A percentile compares a stretch with the other conserved stretches of the same genome.
phyloP scores from a whole-genome alignment of 1,284 basidiomycete species.

The Cutaneotrichosporon sp. region DNA sequence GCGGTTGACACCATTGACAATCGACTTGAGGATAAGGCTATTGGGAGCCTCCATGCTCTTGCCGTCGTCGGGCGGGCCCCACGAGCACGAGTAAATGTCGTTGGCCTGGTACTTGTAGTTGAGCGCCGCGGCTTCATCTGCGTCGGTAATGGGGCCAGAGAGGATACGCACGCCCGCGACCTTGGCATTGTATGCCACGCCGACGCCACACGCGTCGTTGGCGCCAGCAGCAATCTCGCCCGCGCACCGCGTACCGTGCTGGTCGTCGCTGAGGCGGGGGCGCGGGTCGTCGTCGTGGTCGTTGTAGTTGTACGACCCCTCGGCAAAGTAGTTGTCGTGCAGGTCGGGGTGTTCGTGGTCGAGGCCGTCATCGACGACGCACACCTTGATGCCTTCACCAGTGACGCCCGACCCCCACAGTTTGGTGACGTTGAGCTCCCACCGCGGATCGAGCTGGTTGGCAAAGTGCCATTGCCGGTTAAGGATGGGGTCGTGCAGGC shows the following conservation, averaged over 20 bases:
- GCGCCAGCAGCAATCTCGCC: constrained; percentile 88
- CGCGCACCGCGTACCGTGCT: constrained; percentile 96
- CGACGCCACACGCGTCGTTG: constrained; percentile 90
- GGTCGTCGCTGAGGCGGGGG: constrained; percentile 83
- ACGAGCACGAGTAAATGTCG: constrained; percentile 91
- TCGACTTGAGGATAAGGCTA: constrained; percentile 87
- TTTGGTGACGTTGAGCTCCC: constrained; percentile 53
- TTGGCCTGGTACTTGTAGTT: constrained; percentile 89
- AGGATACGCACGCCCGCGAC: constrained; percentile 93
- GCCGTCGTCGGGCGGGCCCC: constrained; percentile 97
- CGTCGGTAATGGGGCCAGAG: constrained; percentile 92
- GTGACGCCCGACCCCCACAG: constrained; percentile 70
- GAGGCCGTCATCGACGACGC: constrained; percentile 92
- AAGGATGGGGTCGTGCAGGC: constrained; percentile 82
- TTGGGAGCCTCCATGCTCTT: constrained; percentile 90
- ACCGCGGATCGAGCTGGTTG: constrained; percentile 46
- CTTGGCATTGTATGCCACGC: constrained; percentile 85
- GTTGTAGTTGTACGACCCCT: constrained; percentile 94
- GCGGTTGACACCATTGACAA: constrained; percentile 89
- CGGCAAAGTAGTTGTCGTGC: constrained; percentile 78
- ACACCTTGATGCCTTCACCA: constrained; percentile 79
- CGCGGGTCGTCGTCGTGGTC: constrained; percentile 83
- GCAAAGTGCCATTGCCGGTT: constrained; percentile 79
- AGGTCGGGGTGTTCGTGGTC: constrained; percentile 86
- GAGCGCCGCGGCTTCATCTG: constrained; percentile 93